Base-by-base conservation (phyloP, 306 rosid species). In the Lathyrus sativus region DNA sequence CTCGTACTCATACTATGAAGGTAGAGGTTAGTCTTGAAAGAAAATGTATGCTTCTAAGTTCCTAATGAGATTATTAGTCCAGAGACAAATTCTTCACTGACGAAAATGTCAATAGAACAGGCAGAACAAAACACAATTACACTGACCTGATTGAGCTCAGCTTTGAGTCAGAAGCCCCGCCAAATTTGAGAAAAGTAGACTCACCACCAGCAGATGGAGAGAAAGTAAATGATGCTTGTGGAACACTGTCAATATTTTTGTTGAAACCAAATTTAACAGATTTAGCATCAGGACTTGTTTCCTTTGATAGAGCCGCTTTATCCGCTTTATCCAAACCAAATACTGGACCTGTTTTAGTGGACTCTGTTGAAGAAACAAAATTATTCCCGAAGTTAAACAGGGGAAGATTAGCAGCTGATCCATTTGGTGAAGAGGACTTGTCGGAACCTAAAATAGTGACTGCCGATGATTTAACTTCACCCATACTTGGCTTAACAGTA, bases 81-180 rank as follows among this genome's bases (percentile, higher is more conserved):
- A 62, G 22, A 42, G 18, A 62, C 42, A 61, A 7, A 41, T 15
- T 11, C 28, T 15, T 13, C 26, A 45, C n/a, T 62, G 18, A 67
- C 6, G 10, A 56, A 31, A 24, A 49, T 62, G 61, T 56, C 26
- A 68, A 45, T 29, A 68, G 7, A 42, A 65, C 9, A 37, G 17
- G 39, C 54, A 66, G 22, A 45, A 37, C 51, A 44, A 48, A 43
- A 56, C 49, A 62, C 39, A 72, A 64, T 49, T 6, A 18, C 4
- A 63, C 84, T 67, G 14, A 91, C 97, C 88, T 87, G 87, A 46
- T 63, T 33, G 77, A 74, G 76, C 53, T 81, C 13, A 60, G 79
- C 38, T 76, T 85, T 49, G 80, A 31, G 67, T 71, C 77, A 33
- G 79, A 77, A 74, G 77, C 35, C 66, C 76, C 72, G 42, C 60